Evolutionary conservation across 2,329 filamentous ascomycete genomes (phyloP).

Genomic region (Aspergillus transmontanensis): DNA sequence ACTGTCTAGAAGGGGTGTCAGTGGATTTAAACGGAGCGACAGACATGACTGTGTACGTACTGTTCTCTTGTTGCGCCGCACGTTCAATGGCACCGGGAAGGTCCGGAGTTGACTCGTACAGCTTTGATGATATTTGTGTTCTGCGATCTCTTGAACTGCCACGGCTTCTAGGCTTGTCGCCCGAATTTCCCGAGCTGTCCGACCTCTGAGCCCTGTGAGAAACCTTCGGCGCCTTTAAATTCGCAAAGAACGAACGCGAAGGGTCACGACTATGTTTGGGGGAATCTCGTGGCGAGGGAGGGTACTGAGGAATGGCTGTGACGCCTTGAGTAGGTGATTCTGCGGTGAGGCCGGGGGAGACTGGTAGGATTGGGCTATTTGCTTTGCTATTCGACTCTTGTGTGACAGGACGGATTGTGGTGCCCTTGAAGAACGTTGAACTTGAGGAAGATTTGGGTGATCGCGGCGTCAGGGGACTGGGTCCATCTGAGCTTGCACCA

Average conservation of each 20-base stretch:
- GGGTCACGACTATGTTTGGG: conserved; percentile 47
- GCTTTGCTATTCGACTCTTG: conserved; percentile 36
- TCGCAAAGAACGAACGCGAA: conserved; percentile 51
- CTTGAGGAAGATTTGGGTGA: conserved; percentile 42
- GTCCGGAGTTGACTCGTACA: conserved; percentile 47
- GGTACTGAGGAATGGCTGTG: conserved; percentile 49
- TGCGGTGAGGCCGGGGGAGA: conserved; percentile 29
- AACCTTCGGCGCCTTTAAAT: conserved; percentile 49
- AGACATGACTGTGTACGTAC: conserved; percentile 22
- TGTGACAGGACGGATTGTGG: conserved; percentile 46
- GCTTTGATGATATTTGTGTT: conserved; percentile 36
- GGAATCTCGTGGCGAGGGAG: conserved; percentile 45
- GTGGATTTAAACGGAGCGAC: neutral
- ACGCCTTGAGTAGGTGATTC: conserved; percentile 44
- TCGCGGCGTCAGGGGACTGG: conserved; percentile 39
- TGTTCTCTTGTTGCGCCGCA: conserved; percentile 30
- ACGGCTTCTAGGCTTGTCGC: conserved; percentile 43
- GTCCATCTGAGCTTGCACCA: conserved; percentile 38
- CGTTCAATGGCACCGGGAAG: conserved; percentile 36
- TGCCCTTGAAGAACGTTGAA: conserved; percentile 40
- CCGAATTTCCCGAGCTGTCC: conserved; percentile 40
- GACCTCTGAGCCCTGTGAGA: conserved; percentile 46
- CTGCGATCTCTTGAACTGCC: conserved; percentile 49
- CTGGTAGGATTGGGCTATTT: conserved; percentile 30
- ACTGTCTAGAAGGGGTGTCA: conserved; percentile 20